Percentiles rank a stretch among this genome's conserved stretches.
These are phyloP conservation scores for Colletotrichum somersetense DNA, from an alignment of 2,329 filamentous ascomycete genomes.

Conservation along the genomic window DNA sequence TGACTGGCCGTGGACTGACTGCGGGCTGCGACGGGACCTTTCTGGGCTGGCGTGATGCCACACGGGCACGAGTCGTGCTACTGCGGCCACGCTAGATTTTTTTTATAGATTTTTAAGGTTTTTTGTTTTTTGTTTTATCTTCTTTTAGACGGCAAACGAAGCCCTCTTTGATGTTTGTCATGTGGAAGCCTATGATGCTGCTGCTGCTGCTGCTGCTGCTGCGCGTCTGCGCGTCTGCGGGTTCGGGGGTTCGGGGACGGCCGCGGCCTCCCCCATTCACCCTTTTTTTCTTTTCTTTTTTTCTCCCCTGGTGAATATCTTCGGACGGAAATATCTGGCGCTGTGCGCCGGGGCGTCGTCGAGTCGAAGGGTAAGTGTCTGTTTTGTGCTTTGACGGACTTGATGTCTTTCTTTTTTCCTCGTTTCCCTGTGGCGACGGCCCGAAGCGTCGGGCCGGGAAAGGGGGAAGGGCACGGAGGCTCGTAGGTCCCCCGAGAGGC, in stretches of 20 bases:
- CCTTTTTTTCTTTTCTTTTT: accelerated
- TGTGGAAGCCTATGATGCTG: neutral
- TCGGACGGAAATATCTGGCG: neutral
- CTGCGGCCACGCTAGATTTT: too few species aligned
- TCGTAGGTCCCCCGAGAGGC: neutral
- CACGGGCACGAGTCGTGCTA: too few species aligned
- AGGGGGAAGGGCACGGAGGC: neutral
- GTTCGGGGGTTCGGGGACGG: neutral
- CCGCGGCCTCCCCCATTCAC: too few species aligned
- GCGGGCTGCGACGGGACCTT: too few species aligned
- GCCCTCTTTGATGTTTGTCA: neutral
- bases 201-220: neutral
- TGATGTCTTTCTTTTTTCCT: neutral
- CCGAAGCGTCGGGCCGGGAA: neutral
- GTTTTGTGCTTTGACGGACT: neutral
- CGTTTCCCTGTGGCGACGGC: neutral
- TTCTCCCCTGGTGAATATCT: neutral
- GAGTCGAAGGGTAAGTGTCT: neutral
- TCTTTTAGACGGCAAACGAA: neutral
- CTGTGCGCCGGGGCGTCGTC: neutral
- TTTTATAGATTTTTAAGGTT: too few species aligned
- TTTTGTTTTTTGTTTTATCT: too few species aligned
- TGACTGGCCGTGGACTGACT: too few species aligned
- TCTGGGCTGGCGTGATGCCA: too few species aligned
- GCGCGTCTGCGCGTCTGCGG: neutral